A percentile compares a stretch with the other conserved stretches of the same genome.
Evolutionary conservation across 2,329 filamentous ascomycete species (phyloP).

Genomic region (Claviceps sp.): DNA sequence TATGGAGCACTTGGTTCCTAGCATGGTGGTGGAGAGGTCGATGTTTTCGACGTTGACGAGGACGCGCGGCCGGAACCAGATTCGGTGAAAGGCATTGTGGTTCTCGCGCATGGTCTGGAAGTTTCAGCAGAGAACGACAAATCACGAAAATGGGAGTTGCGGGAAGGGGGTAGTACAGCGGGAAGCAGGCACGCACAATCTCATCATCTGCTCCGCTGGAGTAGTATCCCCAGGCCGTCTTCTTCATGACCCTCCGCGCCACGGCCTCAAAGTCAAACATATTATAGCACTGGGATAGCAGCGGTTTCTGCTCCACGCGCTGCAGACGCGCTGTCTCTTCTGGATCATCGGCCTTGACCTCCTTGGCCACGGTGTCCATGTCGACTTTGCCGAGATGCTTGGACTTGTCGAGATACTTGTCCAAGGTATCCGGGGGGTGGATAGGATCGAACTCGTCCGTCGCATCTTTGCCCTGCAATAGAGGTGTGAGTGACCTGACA

Average conservation of each 20-base stretch:
- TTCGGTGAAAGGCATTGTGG: conserved; percentile 89
- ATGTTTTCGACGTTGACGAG: conserved; percentile 82
- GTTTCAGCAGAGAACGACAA: neutral
- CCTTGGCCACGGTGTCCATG: conserved; percentile 67
- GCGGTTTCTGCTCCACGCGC: conserved; percentile 61
- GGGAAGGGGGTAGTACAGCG: no score
- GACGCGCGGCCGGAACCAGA: conserved; percentile 86
- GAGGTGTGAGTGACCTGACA: neutral
- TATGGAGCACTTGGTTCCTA: conserved; percentile 69
- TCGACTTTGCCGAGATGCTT: conserved; percentile 87
- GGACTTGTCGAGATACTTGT: conserved; percentile 67
- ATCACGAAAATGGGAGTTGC: conserved; percentile 2
- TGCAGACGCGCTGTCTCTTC: conserved; percentile 54
- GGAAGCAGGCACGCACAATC: conserved; percentile 18
- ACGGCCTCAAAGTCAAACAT: conserved; percentile 93
- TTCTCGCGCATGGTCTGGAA: conserved; percentile 82
- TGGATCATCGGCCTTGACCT: conserved; percentile 52
- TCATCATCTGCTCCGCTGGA: conserved; percentile 62
- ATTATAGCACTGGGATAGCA: conserved; percentile 81
- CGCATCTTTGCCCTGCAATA: conserved; percentile 66
- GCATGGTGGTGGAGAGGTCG: conserved; percentile 84
- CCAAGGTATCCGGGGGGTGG: conserved; percentile 73
- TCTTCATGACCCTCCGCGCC: conserved; percentile 84
- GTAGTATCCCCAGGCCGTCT: conserved; percentile 94
- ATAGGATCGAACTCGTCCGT: conserved; percentile 88